phyloP scores from a whole-genome alignment of 495 filamentous ascomycete species.

The Penicillium tannophilum region DNA sequence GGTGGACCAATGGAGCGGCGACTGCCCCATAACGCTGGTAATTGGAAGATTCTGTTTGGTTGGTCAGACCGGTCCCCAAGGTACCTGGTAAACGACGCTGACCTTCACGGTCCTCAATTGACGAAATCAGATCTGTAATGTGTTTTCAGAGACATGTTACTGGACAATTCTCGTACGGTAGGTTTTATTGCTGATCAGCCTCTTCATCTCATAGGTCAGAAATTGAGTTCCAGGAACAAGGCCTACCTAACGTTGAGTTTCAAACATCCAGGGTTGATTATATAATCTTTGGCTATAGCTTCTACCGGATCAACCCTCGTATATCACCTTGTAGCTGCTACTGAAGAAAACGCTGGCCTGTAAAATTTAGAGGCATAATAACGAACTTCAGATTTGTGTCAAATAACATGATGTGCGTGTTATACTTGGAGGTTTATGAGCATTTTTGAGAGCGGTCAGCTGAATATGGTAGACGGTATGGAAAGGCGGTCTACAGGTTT shows the following conservation, averaged over 20 bases:
- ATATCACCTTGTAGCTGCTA: no score
- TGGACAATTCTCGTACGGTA: constrained; percentile 2
- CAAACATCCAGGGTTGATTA: no score
- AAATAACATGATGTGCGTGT: no score
- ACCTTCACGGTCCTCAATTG: constrained; percentile 32
- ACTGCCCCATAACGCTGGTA: constrained; percentile 20
- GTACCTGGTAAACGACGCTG: constrained; percentile 23
- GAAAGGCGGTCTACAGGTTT: no score
- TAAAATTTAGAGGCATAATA: no score
- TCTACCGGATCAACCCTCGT: no score
- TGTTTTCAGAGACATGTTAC: constrained; percentile 5
- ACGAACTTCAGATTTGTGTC: no score
- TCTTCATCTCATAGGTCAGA: not conserved
- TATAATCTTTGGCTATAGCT: no score
- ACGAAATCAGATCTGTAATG: constrained; percentile 10
- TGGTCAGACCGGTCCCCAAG: constrained; percentile 23
- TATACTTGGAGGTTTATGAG: no score
- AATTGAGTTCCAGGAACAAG: not conserved
- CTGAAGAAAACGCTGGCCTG: no score
- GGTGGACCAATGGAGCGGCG: constrained; percentile 12
- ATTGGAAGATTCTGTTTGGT: constrained; percentile 23
- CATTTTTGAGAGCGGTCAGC: no score
- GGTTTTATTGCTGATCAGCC: not conserved
- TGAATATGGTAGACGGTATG: no score
- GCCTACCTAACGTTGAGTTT: not conserved